phyloP scores from a whole-genome alignment of 345 rosid genomes.

The Trapa bicornis region DNA sequence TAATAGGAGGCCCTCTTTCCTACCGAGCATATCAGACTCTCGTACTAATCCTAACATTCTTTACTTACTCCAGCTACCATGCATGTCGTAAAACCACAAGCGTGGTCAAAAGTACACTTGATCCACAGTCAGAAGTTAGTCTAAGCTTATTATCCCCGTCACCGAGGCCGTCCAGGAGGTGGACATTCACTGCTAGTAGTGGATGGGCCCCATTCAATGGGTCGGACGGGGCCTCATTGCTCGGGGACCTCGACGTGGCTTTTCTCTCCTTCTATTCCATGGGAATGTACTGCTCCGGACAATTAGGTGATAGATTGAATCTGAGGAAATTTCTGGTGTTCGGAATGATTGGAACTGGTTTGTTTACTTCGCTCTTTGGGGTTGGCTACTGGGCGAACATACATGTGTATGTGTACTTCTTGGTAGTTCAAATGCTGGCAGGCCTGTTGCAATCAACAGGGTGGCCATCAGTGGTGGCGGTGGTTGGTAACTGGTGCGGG shows the following conservation, averaged over 20 bases:
- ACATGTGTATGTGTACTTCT: conserved; percentile 58
- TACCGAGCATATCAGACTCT: conserved; percentile 49
- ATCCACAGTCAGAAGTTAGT: conserved; percentile 36
- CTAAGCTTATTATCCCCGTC: conserved; percentile 14
- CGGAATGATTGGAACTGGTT: conserved; percentile 83
- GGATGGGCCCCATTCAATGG: conserved; percentile 92
- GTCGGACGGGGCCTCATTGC: conserved; percentile 55
- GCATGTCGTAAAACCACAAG: conserved; percentile 75
- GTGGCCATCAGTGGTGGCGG: conserved; percentile 96
- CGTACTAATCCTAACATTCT: conserved; percentile 68
- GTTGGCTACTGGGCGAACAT: conserved; percentile 66
- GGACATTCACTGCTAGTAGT: conserved; percentile 13
- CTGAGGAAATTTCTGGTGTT: conserved; percentile 63
- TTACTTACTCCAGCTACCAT: conserved; percentile 71
- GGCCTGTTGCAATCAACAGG: conserved; percentile 94
- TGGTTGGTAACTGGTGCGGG: conserved; percentile 86
- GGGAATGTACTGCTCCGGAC: conserved; percentile 87
- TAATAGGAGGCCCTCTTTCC: conserved; percentile 42
- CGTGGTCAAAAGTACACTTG: conserved; percentile 83
- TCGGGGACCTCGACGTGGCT: conserved; percentile 82
- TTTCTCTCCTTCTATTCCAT: conserved; percentile 65
- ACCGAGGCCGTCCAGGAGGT: no score
- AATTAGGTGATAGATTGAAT: conserved; percentile 76
- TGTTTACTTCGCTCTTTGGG: conserved; percentile 73
- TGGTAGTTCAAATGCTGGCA: conserved; percentile 52